phyloP scores from a whole-genome alignment of 257 asterid species.

The Scutellaria baicalensis region DNA sequence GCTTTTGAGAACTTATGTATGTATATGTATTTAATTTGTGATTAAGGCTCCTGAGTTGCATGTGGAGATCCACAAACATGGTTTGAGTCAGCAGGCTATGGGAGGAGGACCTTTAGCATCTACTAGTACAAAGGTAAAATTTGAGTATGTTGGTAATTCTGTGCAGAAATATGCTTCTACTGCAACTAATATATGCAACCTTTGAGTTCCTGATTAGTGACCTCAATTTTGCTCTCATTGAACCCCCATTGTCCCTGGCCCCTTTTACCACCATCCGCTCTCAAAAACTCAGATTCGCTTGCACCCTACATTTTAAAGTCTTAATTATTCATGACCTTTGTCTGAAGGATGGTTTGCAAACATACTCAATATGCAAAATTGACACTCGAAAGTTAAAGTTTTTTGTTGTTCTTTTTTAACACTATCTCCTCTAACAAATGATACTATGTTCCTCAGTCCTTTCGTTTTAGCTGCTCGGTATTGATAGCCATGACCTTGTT shows the following conservation, averaged over 20 bases:
- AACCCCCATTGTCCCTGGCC: background rate
- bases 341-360: background rate
- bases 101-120: conserved; percentile 72
- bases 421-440: background rate
- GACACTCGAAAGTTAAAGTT: background rate
- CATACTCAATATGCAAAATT: background rate
- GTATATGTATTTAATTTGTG: conserved; percentile 2
- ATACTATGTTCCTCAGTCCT: background rate
- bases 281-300: too few species aligned
- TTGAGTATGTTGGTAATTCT: background rate
- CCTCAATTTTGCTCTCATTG: background rate
- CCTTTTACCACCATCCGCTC: background rate
- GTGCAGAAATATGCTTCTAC: background rate
- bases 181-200: background rate
- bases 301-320: background rate
- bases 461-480: too few species aligned
- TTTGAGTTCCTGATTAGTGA: background rate
- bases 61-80: conserved; percentile 75
- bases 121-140: conserved; percentile 58
- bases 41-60: conserved; percentile 83
- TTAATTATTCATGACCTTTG: background rate
- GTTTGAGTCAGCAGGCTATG: conserved; percentile 67
- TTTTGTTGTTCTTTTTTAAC: background rate
- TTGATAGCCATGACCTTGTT: background rate
- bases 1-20: background rate